Evolutionary conservation across 257 asterid species (phyloP).

Genomic region (Fraxinus excelsior): DNA sequence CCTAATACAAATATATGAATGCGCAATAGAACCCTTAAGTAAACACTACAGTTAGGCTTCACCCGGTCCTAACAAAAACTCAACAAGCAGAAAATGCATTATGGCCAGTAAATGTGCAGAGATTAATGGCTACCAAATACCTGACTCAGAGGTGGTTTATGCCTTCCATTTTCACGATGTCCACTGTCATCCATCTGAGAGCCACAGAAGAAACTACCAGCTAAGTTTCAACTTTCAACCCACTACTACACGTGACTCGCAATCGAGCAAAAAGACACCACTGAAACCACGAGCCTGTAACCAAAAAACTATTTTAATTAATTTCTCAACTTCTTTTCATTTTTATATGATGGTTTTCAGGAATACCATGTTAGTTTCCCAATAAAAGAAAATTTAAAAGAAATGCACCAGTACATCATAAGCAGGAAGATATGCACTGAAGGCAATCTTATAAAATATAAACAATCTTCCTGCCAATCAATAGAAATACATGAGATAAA

Average conservation of each 20-base stretch:
- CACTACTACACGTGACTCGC: slow-evolving; percentile 16
- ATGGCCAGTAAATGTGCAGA: background rate
- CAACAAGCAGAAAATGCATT: background rate
- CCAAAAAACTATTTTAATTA: background rate
- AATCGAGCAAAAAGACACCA: slow-evolving; percentile 21
- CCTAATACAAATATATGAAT: background rate
- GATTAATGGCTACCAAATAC: slow-evolving; percentile 32
- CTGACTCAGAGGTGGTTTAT: slow-evolving; percentile 83
- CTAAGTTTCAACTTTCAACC: slow-evolving; percentile 18
- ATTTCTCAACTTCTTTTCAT: background rate
- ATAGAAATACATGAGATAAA: slow-evolving; percentile 1
- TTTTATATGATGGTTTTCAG: background rate
- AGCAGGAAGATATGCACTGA: slow-evolving; percentile 9
- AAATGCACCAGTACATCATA: background rate
- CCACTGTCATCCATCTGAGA: slow-evolving; percentile 73
- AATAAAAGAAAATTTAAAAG: background rate
- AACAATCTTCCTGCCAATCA: slow-evolving; percentile 6
- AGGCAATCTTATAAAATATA: background rate
- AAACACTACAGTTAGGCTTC: background rate
- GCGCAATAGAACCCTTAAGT: background rate
- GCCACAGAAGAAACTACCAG: slow-evolving; percentile 23
- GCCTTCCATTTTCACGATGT: slow-evolving; percentile 86
- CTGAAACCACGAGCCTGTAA: background rate
- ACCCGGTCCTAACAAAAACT: background rate
- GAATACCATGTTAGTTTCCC: background rate